Evolutionary conservation across 192 early-diverging fungal genomes (phyloP).

Genomic region (Umbelopsis isabellina): DNA sequence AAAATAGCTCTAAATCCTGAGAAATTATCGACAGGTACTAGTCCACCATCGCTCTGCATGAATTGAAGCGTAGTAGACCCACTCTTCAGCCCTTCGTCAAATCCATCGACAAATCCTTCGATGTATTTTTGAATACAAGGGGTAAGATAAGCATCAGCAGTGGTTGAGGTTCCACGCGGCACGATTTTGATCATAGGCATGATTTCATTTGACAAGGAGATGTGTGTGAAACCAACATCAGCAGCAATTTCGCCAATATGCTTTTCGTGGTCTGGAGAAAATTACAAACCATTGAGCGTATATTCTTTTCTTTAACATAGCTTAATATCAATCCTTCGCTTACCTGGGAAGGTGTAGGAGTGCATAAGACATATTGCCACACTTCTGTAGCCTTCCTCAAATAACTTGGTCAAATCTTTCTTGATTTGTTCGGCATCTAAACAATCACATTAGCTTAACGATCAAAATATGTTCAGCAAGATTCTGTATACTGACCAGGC

Average conservation of each 20-base stretch:
- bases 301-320: not conserved
- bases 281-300: not conserved
- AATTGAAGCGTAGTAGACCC: slow-evolving; percentile 68
- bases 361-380: slow-evolving; percentile 95
- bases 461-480: not conserved
- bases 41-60: slow-evolving; percentile 97
- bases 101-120: slow-evolving; percentile 83
- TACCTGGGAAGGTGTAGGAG: slow-evolving; percentile 85
- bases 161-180: slow-evolving; percentile 87
- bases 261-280: slow-evolving; percentile 72
- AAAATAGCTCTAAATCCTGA: slow-evolving; percentile 88
- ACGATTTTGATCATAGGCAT: slow-evolving; percentile 97
- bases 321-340: slow-evolving; percentile 1
- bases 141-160: slow-evolving; percentile 93
- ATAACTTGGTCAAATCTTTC: slow-evolving; percentile 60
- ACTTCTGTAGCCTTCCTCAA: slow-evolving; percentile 76
- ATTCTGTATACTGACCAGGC: slow-evolving; percentile 50
- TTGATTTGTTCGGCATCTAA: slow-evolving; percentile 63
- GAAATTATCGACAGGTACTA: slow-evolving; percentile 85
- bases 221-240: slow-evolving; percentile 80
- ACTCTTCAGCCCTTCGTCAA: slow-evolving; percentile 61
- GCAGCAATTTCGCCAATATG: slow-evolving; percentile 65
- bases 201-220: slow-evolving; percentile 79
- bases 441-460: not conserved
- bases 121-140: slow-evolving; percentile 89